phyloP scores from a whole-genome alignment of 1,139 yeast genomes.

The Geotrichum armillariae region DNA sequence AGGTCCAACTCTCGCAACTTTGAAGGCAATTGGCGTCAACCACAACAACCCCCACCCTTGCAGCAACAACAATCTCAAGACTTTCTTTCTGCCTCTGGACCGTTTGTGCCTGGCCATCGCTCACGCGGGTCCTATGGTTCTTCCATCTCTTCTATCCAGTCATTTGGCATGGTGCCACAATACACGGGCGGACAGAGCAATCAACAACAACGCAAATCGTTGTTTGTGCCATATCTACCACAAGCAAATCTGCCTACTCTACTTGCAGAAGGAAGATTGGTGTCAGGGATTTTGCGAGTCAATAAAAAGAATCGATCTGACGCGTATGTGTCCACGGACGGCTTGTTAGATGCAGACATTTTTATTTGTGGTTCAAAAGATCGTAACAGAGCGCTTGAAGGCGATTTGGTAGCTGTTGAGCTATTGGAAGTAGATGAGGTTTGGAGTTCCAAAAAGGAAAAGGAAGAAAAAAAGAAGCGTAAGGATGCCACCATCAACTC shows the following conservation, averaged over 20 bases:
- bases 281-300: slow-evolving; percentile 88
- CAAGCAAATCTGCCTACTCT: slow-evolving; percentile 90
- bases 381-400: slow-evolving; percentile 95
- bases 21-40: slow-evolving; percentile 44
- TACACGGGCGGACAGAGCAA: slow-evolving; percentile 35
- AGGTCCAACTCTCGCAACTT: slow-evolving; percentile 54
- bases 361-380: slow-evolving; percentile 99
- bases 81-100: slow-evolving; percentile 36
- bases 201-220: slow-evolving; percentile 64
- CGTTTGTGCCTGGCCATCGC: slow-evolving; percentile 79
- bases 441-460: slow-evolving; percentile 94
- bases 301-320: slow-evolving; percentile 95
- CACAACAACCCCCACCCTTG: slow-evolving; percentile 27
- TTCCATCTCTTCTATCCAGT: slow-evolving; percentile 58
- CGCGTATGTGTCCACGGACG: slow-evolving; percentile 96
- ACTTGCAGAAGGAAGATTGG: slow-evolving; percentile 86
- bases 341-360: slow-evolving; percentile 91
- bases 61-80: slow-evolving; percentile 24
- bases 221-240: slow-evolving; percentile 94
- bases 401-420: slow-evolving; percentile 95
- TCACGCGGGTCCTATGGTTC: slow-evolving; percentile 68
- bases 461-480: slow-evolving; percentile 94
- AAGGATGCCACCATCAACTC: slow-evolving; percentile 51
- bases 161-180: slow-evolving; percentile 29
- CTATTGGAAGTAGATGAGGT: slow-evolving; percentile 93